Conservation (phyloP, 768 basidiomycete species). For the Collybiopsis luxurians region DNA sequence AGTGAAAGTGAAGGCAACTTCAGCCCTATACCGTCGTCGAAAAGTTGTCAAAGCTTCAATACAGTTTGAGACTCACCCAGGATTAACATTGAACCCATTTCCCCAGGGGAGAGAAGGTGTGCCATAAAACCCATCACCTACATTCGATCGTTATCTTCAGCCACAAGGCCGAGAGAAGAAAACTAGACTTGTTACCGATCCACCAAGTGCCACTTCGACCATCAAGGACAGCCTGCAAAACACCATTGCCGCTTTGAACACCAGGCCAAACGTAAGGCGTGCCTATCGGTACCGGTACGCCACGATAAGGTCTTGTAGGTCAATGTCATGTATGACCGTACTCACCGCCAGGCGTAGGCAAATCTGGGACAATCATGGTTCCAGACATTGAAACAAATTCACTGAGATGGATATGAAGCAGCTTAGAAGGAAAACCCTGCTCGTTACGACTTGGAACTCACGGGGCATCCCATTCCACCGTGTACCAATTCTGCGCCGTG, state of each 20-base stretch:
- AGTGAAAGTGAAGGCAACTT: slow-evolving; percentile 20
- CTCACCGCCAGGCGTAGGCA: slow-evolving; percentile 21
- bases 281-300: slow-evolving; percentile 6
- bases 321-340: background rate
- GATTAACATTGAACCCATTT: slow-evolving; percentile 25
- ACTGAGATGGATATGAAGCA: background rate
- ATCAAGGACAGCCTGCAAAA: slow-evolving; percentile 25
- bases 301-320: background rate
- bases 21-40: too few relatives aligned
- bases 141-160: background rate
- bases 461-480: slow-evolving; percentile 25
- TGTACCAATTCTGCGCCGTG: slow-evolving; percentile 22
- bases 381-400: slow-evolving; percentile 24
- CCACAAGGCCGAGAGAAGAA: background rate
- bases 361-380: slow-evolving; percentile 21
- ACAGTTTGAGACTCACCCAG: slow-evolving; percentile 21
- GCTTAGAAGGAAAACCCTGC: background rate
- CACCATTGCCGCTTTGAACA: slow-evolving; percentile 23
- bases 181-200: slow-evolving; percentile 15
- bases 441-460: slow-evolving; percentile 4
- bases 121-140: slow-evolving; percentile 25
- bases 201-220: slow-evolving; percentile 26
- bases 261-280: slow-evolving; percentile 27
- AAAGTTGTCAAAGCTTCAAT: too few relatives aligned
- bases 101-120: slow-evolving; percentile 26